These are phyloP conservation scores for Macrophomina tecta DNA, from an alignment of 2,329 filamentous ascomycete species.

Conservation along the genomic window DNA sequence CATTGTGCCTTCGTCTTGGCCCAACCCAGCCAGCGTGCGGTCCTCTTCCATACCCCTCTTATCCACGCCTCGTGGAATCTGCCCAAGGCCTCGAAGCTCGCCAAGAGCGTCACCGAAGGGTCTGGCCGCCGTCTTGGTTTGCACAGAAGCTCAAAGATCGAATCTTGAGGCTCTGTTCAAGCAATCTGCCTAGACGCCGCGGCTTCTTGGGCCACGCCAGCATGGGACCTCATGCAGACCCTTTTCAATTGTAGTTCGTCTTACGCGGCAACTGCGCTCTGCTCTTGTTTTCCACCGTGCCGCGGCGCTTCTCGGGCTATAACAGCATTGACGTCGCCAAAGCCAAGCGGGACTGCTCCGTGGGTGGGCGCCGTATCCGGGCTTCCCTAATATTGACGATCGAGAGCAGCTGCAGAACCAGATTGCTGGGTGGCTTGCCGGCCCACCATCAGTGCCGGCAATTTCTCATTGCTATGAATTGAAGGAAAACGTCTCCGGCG, in stretches of 20 bases:
- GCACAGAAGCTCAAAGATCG: neutral
- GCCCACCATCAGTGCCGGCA: slow-evolving; percentile 10
- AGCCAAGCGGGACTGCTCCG: neutral
- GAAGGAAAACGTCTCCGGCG: neutral
- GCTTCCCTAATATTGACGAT: neutral
- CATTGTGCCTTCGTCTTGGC: slow-evolving; percentile 23
- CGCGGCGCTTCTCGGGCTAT: neutral
- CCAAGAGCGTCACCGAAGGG: neutral
- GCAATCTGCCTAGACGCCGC: neutral
- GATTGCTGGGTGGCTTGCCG: slow-evolving; percentile 7
- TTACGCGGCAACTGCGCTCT: neutral
- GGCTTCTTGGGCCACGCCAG: neutral
- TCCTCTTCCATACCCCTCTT: neutral
- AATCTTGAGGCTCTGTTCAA: neutral
- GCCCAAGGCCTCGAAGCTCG: slow-evolving; percentile 18
- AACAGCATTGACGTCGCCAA: neutral
- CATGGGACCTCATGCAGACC: neutral
- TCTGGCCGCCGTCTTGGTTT: neutral
- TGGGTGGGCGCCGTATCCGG: neutral
- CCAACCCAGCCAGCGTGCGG: neutral
- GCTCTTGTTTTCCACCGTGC: neutral
- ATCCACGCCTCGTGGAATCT: neutral
- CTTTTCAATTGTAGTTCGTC: neutral
- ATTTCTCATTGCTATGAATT: slow-evolving; percentile 11
- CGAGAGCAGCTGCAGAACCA: slow-evolving; percentile 1